phyloP scores from a whole-genome alignment of 2,329 filamentous ascomycete species.

The Raffaelea albimanens region DNA sequence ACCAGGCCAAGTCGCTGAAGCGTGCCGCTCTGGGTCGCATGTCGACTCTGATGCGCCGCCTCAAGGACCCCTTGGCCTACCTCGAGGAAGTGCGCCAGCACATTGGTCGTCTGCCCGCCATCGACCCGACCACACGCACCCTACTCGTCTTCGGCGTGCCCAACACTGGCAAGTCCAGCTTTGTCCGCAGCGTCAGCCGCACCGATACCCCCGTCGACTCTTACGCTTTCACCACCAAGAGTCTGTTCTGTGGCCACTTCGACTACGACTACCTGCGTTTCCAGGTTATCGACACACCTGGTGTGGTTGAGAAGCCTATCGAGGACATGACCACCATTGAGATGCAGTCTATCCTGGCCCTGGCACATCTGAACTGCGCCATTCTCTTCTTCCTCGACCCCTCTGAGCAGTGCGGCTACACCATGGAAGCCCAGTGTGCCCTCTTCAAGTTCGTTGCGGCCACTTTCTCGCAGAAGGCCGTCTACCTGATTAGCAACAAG shows the following conservation, averaged over 20 bases:
- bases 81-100: conserved; percentile 96
- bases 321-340: conserved; percentile 99
- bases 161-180: conserved; percentile 95
- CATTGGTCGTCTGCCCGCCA: conserved; percentile 91
- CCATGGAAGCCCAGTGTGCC: conserved; percentile 82
- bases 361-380: conserved; percentile 89
- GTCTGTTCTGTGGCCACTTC: conserved; percentile 93
- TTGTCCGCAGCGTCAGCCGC: conserved; percentile 82
- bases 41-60: conserved; percentile 89
- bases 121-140: conserved; percentile 94
- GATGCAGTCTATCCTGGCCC: conserved; percentile 97
- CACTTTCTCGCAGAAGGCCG: conserved; percentile 92
- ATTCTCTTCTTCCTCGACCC: conserved; percentile 98
- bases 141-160: conserved; percentile 95
- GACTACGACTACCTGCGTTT: conserved; percentile 90
- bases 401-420: conserved; percentile 93
- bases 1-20: conserved; percentile 99
- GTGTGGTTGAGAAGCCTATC: conserved; percentile 91
- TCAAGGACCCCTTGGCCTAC: conserved; percentile 92
- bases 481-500: conserved; percentile 97
- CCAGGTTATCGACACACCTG: conserved; percentile 87
- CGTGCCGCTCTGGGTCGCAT: conserved; percentile 91
- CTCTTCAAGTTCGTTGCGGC: conserved; percentile 96
- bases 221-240: conserved; percentile 94
- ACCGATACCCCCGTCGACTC: conserved; percentile 96